These are phyloP conservation scores for Colletotrichum ledebouriae DNA, from an alignment of 2,329 filamentous ascomycete genomes.

Conservation along the genomic window DNA sequence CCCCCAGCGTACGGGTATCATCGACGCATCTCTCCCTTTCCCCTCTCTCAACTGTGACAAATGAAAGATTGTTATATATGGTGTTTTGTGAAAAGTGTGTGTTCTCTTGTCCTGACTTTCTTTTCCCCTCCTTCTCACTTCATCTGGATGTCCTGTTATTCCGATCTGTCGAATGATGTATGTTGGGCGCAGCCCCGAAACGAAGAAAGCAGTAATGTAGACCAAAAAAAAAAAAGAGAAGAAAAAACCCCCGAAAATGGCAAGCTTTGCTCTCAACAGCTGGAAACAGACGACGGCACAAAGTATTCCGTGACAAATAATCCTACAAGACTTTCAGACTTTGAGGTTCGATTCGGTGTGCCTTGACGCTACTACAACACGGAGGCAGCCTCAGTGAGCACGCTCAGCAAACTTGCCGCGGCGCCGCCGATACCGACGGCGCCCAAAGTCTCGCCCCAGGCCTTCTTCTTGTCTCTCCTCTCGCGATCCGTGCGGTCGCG, in stretches of 20 bases:
- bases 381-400: constrained; percentile 69
- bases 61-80: not conserved
- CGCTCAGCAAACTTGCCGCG: constrained; percentile 69
- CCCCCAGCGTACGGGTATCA: constrained; percentile 21
- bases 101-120: not conserved
- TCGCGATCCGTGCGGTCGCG: constrained; percentile 45
- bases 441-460: constrained; percentile 66
- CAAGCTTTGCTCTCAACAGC: not conserved
- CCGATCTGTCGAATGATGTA: constrained; percentile 16
- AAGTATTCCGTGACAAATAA: not conserved
- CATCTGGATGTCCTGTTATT: constrained; percentile 18
- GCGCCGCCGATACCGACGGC: constrained; percentile 73
- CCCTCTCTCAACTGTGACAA: not conserved
- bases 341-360: too few relatives aligned
- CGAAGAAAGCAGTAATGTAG: not conserved
- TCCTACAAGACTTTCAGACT: not conserved
- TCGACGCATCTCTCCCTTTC: not conserved
- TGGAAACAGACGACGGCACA: constrained; percentile 9
- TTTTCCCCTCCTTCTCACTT: not conserved
- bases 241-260: too few relatives aligned
- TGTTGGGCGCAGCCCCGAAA: constrained; percentile 33
- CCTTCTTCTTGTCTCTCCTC: constrained; percentile 58
- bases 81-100: not conserved
- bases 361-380: constrained; percentile 43
- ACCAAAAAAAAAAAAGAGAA: not conserved